These are phyloP conservation scores for Ogataea ramenticola DNA, from an alignment of 805 yeast species.

Conservation along the genomic window DNA sequence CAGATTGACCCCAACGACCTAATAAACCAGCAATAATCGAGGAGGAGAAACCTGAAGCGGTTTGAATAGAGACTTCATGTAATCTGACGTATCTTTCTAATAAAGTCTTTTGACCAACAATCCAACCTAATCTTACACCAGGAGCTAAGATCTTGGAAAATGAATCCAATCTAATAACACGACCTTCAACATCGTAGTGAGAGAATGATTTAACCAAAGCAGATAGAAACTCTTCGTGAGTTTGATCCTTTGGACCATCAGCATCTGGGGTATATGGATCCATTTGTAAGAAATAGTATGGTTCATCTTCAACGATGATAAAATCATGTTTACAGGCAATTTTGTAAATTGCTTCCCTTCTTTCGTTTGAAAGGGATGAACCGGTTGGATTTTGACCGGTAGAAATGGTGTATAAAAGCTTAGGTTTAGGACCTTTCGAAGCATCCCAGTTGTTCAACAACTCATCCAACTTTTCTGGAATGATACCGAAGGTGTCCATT, in stretches of 20 bases:
- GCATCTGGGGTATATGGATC: constrained; percentile 53
- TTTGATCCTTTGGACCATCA: constrained; percentile 16
- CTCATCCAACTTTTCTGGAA: constrained; percentile 49
- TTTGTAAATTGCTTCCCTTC: constrained; percentile 71
- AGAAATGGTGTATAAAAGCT: constrained; percentile 80
- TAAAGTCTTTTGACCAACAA: constrained; percentile 60
- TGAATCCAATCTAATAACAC: constrained; percentile 84
- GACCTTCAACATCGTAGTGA: constrained; percentile 75
- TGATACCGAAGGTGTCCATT: constrained; percentile 59
- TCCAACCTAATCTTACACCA: constrained; percentile 85
- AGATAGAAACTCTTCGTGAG: constrained; percentile 59
- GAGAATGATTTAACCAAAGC: constrained; percentile 71
- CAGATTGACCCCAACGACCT: constrained; percentile 83
- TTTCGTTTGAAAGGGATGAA: constrained; percentile 64
- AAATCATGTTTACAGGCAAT: constrained; percentile 82
- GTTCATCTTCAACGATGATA: constrained; percentile 89
- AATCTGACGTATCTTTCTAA: constrained; percentile 61
- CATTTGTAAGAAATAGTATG: constrained; percentile 95
- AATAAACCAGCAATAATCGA: constrained; percentile 63
- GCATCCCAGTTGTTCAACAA: constrained; percentile 54
- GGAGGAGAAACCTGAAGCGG: constrained; percentile 76
- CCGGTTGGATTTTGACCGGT: constrained; percentile 99
- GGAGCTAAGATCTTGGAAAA: constrained; percentile 91
- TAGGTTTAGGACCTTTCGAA: constrained; percentile 54
- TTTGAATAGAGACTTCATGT: constrained; percentile 77